Percentiles rank a stretch among this genome's conserved stretches.
These are phyloP conservation scores for Coemansia sp. DNA, from an alignment of 192 early-diverging fungal genomes.

Conservation along the genomic window DNA sequence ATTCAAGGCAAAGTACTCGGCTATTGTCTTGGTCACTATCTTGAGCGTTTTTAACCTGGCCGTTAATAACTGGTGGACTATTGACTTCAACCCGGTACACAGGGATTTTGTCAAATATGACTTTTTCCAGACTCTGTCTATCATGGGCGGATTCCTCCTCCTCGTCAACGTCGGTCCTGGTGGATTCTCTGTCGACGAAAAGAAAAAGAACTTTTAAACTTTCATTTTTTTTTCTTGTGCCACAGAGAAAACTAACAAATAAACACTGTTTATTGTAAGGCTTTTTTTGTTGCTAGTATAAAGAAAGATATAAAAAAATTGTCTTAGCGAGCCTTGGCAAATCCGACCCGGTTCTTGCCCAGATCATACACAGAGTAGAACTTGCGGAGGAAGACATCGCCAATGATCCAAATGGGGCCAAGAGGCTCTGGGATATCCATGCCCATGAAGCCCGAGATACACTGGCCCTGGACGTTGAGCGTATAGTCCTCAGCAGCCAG, in stretches of 20 bases:
- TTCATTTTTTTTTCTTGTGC: background rate
- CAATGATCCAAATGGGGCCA: conserved; percentile 86
- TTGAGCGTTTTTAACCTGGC: conserved; percentile 89
- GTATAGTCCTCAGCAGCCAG: conserved; percentile 69
- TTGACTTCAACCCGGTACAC: conserved; percentile 78
- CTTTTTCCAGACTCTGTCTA: conserved; percentile 97
- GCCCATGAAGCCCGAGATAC: conserved; percentile 90
- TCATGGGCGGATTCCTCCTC: conserved; percentile 94
- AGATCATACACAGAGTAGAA: conserved; percentile 70
- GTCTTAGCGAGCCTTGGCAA: conserved; percentile 54
- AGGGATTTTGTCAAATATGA: conserved; percentile 97
- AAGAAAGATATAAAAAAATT: background rate
- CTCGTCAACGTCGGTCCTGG: conserved; percentile 92
- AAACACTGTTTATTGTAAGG: conserved; percentile 4
- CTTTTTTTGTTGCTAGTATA: background rate
- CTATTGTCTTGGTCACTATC: conserved; percentile 90
- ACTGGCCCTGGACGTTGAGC: conserved; percentile 67
- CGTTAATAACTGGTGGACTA: conserved; percentile 97
- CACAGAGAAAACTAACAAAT: background rate
- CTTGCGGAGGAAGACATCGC: conserved; percentile 84
- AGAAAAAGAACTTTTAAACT: conserved; percentile 91
- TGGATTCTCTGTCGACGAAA: conserved; percentile 93
- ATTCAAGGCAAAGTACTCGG: conserved; percentile 97
- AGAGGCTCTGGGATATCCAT: conserved; percentile 81
- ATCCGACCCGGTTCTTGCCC: conserved; percentile 61